A percentile compares a stretch with the other conserved stretches of the same genome.
Evolutionary conservation across 148 eudicot genomes (phyloP).

Genomic region (Hydrangea macrophylla): DNA sequence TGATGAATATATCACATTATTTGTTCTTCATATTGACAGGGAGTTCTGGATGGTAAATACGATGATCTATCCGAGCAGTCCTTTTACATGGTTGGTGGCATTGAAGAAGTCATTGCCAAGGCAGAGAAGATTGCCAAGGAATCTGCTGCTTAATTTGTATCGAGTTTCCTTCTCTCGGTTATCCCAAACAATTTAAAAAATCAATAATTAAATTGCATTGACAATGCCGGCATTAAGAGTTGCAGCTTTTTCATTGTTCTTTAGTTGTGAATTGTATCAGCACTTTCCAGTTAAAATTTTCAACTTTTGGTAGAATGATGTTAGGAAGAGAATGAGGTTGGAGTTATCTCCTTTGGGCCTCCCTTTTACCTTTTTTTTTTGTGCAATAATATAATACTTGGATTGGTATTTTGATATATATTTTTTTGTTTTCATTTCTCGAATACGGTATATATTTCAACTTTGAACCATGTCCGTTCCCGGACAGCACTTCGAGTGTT

Average conservation of each 20-base stretch:
- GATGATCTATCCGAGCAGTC: slow-evolving; percentile 74
- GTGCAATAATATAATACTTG: no score
- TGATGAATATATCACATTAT: not conserved
- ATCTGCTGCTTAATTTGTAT: slow-evolving; percentile 32
- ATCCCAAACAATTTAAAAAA: no score
- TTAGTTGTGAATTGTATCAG: not conserved
- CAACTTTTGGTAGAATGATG: not conserved
- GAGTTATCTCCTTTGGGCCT: not conserved
- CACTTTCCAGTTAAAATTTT: not conserved
- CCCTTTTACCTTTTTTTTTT: not conserved
- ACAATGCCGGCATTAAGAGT: not conserved
- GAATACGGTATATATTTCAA: no score
- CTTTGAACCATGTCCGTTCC: no score
- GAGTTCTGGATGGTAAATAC: slow-evolving; percentile 70
- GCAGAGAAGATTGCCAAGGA: slow-evolving; percentile 70
- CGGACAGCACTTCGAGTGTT: no score
- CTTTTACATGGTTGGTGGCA: slow-evolving; percentile 77
- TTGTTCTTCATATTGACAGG: slow-evolving; percentile 28
- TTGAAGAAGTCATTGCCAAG: slow-evolving; percentile 67
- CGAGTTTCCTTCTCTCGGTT: slow-evolving; percentile 1
- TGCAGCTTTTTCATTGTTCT: not conserved
- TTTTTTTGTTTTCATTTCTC: no score
- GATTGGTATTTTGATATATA: not conserved
- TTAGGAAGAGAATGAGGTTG: not conserved
- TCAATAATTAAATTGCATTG: not conserved